Base-by-base conservation (phyloP, 2,329 filamentous ascomycete genomes). In the Alternaria gaisen region DNA sequence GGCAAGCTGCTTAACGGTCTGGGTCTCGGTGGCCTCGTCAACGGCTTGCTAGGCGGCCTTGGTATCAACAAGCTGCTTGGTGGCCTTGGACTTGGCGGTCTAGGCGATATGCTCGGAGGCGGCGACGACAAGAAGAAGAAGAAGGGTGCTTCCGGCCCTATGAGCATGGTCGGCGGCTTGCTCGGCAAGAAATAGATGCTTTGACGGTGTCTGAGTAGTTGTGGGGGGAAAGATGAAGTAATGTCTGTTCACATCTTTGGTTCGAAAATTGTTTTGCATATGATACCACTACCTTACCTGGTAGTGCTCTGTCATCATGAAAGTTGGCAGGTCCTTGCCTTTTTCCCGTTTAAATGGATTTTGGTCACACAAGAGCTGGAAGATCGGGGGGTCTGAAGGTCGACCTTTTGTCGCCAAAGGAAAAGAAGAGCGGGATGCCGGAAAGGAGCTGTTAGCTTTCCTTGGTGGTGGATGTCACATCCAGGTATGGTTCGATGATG, bases 21-120 rank as follows among this genome's bases (percentile, higher is more conserved):
- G 28, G 93, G 93, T 58, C 86, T 97, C 1, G 93, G 93, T 61
- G 90, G 91, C 16, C 79, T 97, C 0, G 87, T 97, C 68, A 91
- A 94, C 65, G 89, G 90, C 50, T 82, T 97, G 4, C 85, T 97
- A 1, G 91, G 91, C 57, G 90, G 90, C 1, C 80, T 95, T 20
- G 92, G 92, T 14, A 84, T 96, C 60, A 88, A 89, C 79, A 91
- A 91, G 76, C 82, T 95, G 20, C 85, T 96, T 16, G 87, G 88
- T 8, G 86, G 90, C 2, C 85, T 97, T 28, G 93, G 93, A 6
- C 80, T 89, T 20, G 84, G 85, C 34, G 82, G 80, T 46, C 63
- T 87, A 32, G 76, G 82, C 7, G 81, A 83, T 43, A 75, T 79
- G 44, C 76, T 87, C 12, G 85, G 85, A 32, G 80, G 93, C 11